A percentile compares a stretch with the other conserved stretches of the same genome.
Evolutionary conservation across 371 early-diverging fungal species (phyloP).

Genomic region (Mucor lusitanicus): DNA sequence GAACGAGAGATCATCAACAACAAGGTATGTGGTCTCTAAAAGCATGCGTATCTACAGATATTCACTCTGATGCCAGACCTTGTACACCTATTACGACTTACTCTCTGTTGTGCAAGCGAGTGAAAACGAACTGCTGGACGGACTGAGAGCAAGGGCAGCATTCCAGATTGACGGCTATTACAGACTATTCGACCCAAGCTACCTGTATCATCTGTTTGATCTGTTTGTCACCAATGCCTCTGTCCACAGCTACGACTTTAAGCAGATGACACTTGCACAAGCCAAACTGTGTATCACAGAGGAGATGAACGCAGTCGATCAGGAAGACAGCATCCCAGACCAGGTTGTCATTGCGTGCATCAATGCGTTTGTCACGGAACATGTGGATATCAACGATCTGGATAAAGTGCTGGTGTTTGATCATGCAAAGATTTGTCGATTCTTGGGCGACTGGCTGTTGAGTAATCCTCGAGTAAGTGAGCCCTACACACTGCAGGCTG

Average conservation of each 20-base stretch:
- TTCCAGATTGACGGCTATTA: slow-evolving; percentile 44
- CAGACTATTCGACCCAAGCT: slow-evolving; percentile 36
- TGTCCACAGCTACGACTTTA: slow-evolving; percentile 26
- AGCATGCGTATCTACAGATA: neutral
- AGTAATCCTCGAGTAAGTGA: slow-evolving; percentile 17
- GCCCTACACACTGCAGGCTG: too few species aligned
- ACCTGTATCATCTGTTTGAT: slow-evolving; percentile 37
- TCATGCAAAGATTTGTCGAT: slow-evolving; percentile 37
- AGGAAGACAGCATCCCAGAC: slow-evolving; percentile 32
- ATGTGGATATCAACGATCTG: neutral
- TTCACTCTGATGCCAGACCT: slow-evolving; percentile 8
- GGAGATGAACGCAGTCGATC: slow-evolving; percentile 18
- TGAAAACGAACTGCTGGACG: slow-evolving; percentile 42
- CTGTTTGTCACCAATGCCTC: slow-evolving; percentile 33
- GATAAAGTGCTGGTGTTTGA: slow-evolving; percentile 17
- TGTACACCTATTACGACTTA: slow-evolving; percentile 36
- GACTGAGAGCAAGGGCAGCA: slow-evolving; percentile 38
- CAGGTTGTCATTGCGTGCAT: slow-evolving; percentile 32
- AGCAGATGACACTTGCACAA: slow-evolving; percentile 19
- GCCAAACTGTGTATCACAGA: slow-evolving; percentile 31
- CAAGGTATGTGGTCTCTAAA: neutral
- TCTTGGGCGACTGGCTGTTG: slow-evolving; percentile 42
- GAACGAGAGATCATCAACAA: slow-evolving; percentile 15
- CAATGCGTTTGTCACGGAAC: slow-evolving; percentile 17
- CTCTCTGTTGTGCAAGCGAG: slow-evolving; percentile 56